Evolutionary conservation across 108 stramenopile species (phyloP).

Genomic region (Skeletonema tropicum): DNA sequence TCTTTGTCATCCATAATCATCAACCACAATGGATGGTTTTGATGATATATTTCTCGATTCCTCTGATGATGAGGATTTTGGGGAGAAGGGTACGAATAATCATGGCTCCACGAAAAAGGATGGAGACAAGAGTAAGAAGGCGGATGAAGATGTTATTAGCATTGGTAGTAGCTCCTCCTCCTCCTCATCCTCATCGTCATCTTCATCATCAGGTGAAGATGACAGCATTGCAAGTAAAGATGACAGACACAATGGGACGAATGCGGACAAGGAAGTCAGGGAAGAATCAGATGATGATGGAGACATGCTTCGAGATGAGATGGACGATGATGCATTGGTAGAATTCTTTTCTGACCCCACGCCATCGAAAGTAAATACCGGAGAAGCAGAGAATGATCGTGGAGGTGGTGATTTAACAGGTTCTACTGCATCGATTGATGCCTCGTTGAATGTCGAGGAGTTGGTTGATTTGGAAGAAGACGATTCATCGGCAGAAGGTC

Average conservation of each 20-base stretch:
- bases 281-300: not conserved
- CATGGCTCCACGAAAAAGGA: not conserved
- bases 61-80: not conserved
- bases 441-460: conserved; percentile 25
- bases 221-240: not conserved
- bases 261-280: not conserved
- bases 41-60: conserved; percentile 5
- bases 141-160: not conserved
- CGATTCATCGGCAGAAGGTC: not conserved
- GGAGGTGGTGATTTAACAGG: not conserved
- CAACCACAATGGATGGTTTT: not conserved
- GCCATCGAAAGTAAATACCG: not conserved
- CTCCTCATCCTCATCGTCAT: not conserved
- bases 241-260: not conserved
- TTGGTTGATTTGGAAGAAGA: conserved; percentile 31
- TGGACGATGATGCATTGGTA: conserved; percentile 18
- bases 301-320: conserved; percentile 2
- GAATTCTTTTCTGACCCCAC: conserved; percentile 22
- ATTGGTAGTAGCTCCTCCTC: conserved; percentile 9
- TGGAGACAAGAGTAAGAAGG: not conserved
- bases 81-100: not conserved
- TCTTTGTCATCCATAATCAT: not conserved
- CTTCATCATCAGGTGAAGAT: not conserved
- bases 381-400: not conserved
- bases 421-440: conserved; percentile 1